These are phyloP conservation scores for Diplodia mutila DNA, from an alignment of 2,329 filamentous ascomycete genomes.

Conservation along the genomic window DNA sequence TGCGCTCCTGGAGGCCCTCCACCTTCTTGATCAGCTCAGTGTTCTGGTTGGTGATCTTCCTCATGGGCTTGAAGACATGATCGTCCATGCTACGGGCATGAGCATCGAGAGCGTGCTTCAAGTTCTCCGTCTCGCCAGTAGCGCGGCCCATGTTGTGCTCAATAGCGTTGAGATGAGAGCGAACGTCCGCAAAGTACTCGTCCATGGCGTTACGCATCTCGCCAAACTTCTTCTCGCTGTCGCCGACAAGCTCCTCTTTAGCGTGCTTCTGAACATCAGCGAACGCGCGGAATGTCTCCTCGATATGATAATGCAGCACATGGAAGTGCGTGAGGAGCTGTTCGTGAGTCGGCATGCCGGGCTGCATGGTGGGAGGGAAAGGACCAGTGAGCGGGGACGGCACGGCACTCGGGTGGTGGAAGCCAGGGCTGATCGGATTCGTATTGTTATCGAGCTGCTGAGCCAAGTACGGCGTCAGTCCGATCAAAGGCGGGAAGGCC, in stretches of 20 bases:
- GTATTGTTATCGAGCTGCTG: slow-evolving; percentile 13
- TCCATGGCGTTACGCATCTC: slow-evolving; percentile 29
- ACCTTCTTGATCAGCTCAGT: slow-evolving; percentile 33
- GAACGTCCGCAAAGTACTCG: slow-evolving; percentile 35
- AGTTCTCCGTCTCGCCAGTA: slow-evolving; percentile 31
- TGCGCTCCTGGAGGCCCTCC: slow-evolving; percentile 34
- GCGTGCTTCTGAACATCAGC: not conserved
- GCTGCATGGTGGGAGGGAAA: not conserved
- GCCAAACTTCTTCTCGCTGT: slow-evolving; percentile 16
- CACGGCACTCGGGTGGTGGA: slow-evolving; percentile 33
- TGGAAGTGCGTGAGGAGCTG: slow-evolving; percentile 38
- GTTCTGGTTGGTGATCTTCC: slow-evolving; percentile 35
- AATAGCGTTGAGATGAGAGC: slow-evolving; percentile 33
- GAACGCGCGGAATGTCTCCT: slow-evolving; percentile 30
- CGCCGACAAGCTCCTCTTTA: slow-evolving; percentile 33
- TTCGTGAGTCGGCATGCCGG: not conserved
- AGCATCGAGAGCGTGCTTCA: slow-evolving; percentile 31
- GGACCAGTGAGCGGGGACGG: slow-evolving; percentile 32
- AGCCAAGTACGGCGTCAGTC: slow-evolving; percentile 26
- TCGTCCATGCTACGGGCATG: slow-evolving; percentile 31
- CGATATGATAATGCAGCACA: slow-evolving; percentile 43
- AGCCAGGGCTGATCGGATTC: slow-evolving; percentile 7
- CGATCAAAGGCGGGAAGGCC: not conserved
- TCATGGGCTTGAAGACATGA: slow-evolving; percentile 34
- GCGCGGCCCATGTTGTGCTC: slow-evolving; percentile 33